Base-by-base conservation (phyloP, 257 asterid species). In the Petrea volubilis region DNA sequence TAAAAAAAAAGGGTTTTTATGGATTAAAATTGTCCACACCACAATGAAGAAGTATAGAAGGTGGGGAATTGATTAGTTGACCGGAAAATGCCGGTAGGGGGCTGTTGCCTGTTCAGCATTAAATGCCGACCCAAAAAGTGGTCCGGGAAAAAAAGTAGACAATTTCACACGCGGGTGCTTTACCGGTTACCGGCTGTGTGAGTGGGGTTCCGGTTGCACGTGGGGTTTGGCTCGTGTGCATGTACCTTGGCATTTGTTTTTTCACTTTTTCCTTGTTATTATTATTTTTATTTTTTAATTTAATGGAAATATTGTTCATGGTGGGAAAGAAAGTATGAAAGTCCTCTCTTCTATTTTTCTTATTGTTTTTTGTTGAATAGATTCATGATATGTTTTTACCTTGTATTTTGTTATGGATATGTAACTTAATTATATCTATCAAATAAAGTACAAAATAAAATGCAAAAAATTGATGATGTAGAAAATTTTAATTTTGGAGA, bases 1-100 rank as follows among this genome's bases (percentile, higher is more conserved):
- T n/a, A n/a, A n/a, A n/a, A n/a, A n/a, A n/a, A n/a, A n/a, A n/a
- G n/a, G n/a, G n/a, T n/a, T 20, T 24, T 21, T 6, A 21, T 31
- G 61, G n/a, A 33, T 33, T 33, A 34, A 23, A 15, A 34, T 15
- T 46, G 68, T 60, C 60, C 68, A 43, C 51, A 50, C n/a, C n/a
- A n/a, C n/a, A n/a, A n/a, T n/a, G n/a, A n/a, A n/a, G n/a, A n/a
- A n/a, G n/a, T n/a, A n/a, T 7, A 15, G 15, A 28, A 51, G 51
- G 17, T 53, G 24, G 40, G 20, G 24, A 27, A 17, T 24, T 11
- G 58, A 28, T 1, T 63, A 60, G 78, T 80, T 78, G 84, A 91
- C 93, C 79, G 91, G 88, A 51, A 73, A 82, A 74, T 78, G 83
- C 87, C 89, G 87, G 96, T 85, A 80, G 75, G 58, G 68, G 72